Evolutionary conservation across 2,329 filamentous ascomycete genomes (phyloP), one percentile per base, ranked within the genome.

Genomic region (Colletotrichum sansevieriae): DNA sequence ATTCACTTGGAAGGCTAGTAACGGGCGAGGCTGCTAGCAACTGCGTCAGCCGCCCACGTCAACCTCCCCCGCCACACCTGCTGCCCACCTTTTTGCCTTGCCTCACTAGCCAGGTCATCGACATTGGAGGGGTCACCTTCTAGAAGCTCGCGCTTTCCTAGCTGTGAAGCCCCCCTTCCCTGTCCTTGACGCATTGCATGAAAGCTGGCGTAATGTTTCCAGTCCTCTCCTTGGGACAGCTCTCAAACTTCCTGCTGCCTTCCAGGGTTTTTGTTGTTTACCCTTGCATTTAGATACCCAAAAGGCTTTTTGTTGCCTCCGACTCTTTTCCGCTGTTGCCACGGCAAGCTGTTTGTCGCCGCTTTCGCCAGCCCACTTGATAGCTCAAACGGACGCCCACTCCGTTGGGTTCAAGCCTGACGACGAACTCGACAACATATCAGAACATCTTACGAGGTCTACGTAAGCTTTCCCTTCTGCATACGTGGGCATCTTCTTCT

Each of bases 21-120:
- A 29, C 29, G 29, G 29, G 29, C 60, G 41, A 68, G 65, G 65
- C 65, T 64, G 29, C 25, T 44, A 57, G 63, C 56, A 67, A 15
- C 49, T 69, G 66, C 66, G 66, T 69, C 66, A 69, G 66, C 66
- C 62, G 55, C 44, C 63, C 20, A 55, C 65, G 54, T 68, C 25
- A 63, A 4, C 18, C n/a, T 43, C 13, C 63, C 60, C 65, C 65
- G 62, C 65, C 63, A 61, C 62, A 43, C 29, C 60, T 33, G 37
- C 63, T 37, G 29, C 52, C 65, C 65, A 65, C 52, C 60, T 54
- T 59, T 46, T 37, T 18, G n/a, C 55, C 55, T 55, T 60, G 22
- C 59, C 59, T 62, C 47, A 44, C 46, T 12, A 39, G 11, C 37
- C 37, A 33, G 33, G 20, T 43, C n/a, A 54, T 54, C 35, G 44